These are phyloP conservation scores for Panellus pusillus DNA, from an alignment of 768 basidiomycete species.

Conservation along the genomic window DNA sequence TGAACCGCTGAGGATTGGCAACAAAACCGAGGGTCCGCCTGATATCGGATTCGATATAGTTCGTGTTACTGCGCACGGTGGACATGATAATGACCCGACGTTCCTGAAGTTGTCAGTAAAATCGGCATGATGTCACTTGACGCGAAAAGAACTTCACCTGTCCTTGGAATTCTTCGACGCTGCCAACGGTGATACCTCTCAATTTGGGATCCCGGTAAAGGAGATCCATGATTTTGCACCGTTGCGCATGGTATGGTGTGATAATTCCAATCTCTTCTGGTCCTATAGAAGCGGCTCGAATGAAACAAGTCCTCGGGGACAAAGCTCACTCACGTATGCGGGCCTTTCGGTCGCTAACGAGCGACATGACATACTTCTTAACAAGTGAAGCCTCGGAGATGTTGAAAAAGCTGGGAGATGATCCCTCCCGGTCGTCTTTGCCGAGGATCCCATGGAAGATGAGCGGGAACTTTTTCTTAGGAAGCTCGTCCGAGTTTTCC, in stretches of 20 bases:
- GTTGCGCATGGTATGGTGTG: conserved; percentile 66
- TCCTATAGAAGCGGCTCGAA: conserved; percentile 26
- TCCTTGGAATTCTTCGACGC: conserved; percentile 71
- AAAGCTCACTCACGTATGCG: conserved; percentile 39
- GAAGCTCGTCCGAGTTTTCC: conserved; percentile 37
- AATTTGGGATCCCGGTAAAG: conserved; percentile 33
- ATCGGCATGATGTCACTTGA: conserved; percentile 30
- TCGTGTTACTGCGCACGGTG: conserved; percentile 54
- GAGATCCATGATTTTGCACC: conserved; percentile 47
- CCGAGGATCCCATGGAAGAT: conserved; percentile 58
- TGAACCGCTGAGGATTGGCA: conserved; percentile 54
- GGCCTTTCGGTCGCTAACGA: conserved; percentile 37
- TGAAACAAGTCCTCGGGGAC: conserved; percentile 22
- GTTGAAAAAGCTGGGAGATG: conserved; percentile 67
- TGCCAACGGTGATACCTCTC: conserved; percentile 56
- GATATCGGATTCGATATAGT: conserved; percentile 51
- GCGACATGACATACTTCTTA: conserved; percentile 43
- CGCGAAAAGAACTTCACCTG: conserved; percentile 43
- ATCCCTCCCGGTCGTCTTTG: conserved; percentile 52
- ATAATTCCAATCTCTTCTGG: conserved; percentile 65
- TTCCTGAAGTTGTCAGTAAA: conserved; percentile 41
- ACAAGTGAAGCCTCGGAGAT: conserved; percentile 52
- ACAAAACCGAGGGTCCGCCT: conserved; percentile 60
- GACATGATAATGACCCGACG: conserved; percentile 58
- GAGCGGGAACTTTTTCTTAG: conserved; percentile 49